Conservation (phyloP, 2,329 filamentous ascomycete genomes). For the Microcyclospora pomicola region DNA sequence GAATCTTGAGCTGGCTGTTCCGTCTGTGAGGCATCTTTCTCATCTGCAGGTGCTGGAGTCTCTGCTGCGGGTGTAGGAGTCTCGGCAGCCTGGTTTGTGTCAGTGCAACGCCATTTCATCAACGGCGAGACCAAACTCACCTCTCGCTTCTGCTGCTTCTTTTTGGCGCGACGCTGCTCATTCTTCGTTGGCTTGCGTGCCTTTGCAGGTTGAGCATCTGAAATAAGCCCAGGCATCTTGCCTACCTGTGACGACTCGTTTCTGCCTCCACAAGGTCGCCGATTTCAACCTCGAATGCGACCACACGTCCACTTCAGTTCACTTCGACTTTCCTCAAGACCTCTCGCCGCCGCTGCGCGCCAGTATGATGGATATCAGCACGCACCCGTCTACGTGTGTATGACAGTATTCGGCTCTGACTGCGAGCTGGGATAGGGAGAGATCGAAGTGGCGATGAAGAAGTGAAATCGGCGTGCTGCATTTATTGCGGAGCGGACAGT, state of each 20-base stretch:
- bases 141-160: slow-evolving; percentile 76
- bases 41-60: slow-evolving; percentile 12
- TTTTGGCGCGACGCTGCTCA: slow-evolving; percentile 80
- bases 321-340: too few species aligned
- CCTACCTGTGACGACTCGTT: slow-evolving; percentile 3
- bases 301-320: too few species aligned
- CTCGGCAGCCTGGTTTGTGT: slow-evolving; percentile 1
- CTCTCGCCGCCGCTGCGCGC: too few species aligned
- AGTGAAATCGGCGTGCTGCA: too few species aligned
- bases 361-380: too few species aligned
- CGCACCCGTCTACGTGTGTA: too few species aligned
- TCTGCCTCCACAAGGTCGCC: too few species aligned
- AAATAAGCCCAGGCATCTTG: slow-evolving; percentile 23
- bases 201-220: slow-evolving; percentile 18
- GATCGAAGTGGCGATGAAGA: too few species aligned
- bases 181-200: slow-evolving; percentile 74
- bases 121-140: slow-evolving; percentile 24
- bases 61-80: slow-evolving; percentile 9
- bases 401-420: too few species aligned
- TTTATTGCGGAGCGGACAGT: too few species aligned
- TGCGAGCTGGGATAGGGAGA: too few species aligned
- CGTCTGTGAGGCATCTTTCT: slow-evolving; percentile 12
- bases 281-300: too few species aligned
- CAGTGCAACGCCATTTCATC: background rate
- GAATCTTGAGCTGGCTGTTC: slow-evolving; percentile 14